Base-by-base conservation (phyloP, 2,329 filamentous ascomycete genomes). In the Stachybotrys chartarum region DNA sequence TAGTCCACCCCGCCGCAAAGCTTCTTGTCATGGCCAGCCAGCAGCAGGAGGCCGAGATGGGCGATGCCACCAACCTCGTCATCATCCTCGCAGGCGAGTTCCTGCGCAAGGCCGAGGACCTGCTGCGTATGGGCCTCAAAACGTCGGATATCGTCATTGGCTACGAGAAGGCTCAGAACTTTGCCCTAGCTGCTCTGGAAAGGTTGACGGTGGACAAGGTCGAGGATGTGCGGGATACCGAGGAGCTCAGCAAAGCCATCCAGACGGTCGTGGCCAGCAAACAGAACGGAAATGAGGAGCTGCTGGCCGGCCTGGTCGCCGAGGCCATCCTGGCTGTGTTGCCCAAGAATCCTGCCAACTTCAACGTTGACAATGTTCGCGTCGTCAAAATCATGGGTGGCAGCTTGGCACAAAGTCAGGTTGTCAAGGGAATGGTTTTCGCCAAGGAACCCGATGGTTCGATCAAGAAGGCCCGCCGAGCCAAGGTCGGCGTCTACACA, bases 321-420 rank as follows among this genome's bases (percentile, higher is more conserved):
- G 91, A 97, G 71, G 85, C 83, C 47, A 83, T 88, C 55, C 84
- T 97, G 55, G 86, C 91, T 49, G 92, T 99, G 18, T 82, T 99
- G 60, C 94, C 95, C 63, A 97, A 97, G 80, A 96, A 97, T 76
- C 89, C 94, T 24, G 76, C 82, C 70, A 92, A 95, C 77, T 99
- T 99, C 83, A 99, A 97, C 75, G 91, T 99, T 61, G 94, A 99
- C 79, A 99, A 99, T 73, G 87, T 99, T 66, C 90, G 94, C 58
- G 95, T 99, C 56, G 95, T 99, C 66, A 99, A 99, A 83, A 99
- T 99, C 68, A 97, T 99, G 93, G 94, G 94, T 65, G 93, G 94
- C 61, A 91, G 88, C 70, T 78, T 99, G 68, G 90, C 95, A 67
- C 92, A 99, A 78, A 96, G 91, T 72, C 86, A 85, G 62, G 93